Conservation (phyloP, 805 yeast species). For the Hanseniaspora guilliermondii region DNA sequence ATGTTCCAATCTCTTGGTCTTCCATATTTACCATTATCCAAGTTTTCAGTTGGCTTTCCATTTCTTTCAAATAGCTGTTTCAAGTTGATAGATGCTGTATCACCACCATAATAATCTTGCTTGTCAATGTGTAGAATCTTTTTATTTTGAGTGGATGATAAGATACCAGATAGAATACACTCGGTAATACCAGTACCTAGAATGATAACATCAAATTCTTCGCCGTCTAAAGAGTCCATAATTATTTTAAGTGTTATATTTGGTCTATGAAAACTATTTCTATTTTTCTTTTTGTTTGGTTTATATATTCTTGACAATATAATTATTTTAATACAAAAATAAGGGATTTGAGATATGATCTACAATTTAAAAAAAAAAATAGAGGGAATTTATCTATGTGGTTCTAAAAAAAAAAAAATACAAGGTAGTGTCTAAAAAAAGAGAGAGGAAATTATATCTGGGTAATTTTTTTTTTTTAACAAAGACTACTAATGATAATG, state of each 20-base stretch:
- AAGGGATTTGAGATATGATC: too few species aligned
- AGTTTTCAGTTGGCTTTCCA: conserved; percentile 57
- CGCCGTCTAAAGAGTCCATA: conserved; percentile 52
- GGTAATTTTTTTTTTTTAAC: background rate
- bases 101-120: conserved; percentile 92
- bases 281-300: background rate
- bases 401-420: background rate
- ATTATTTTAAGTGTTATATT: conserved; percentile 12
- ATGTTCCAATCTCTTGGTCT: conserved; percentile 97
- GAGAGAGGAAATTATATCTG: conserved; percentile 17
- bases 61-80: conserved; percentile 63
- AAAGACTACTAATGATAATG: too few species aligned
- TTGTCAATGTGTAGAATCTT: conserved; percentile 92
- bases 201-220: conserved; percentile 91
- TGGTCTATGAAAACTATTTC: background rate
- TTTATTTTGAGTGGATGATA: conserved; percentile 88
- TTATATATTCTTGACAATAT: background rate
- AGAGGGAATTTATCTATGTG: background rate
- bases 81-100: conserved; percentile 71
- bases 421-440: background rate
- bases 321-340: too few species aligned
- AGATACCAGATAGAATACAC: conserved; percentile 83
- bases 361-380: background rate
- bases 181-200: conserved; percentile 92
- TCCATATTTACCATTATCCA: conserved; percentile 55